Evolutionary conservation across 116 monocot genomes (phyloP).

Genomic region (Cymodocea nodosa): DNA sequence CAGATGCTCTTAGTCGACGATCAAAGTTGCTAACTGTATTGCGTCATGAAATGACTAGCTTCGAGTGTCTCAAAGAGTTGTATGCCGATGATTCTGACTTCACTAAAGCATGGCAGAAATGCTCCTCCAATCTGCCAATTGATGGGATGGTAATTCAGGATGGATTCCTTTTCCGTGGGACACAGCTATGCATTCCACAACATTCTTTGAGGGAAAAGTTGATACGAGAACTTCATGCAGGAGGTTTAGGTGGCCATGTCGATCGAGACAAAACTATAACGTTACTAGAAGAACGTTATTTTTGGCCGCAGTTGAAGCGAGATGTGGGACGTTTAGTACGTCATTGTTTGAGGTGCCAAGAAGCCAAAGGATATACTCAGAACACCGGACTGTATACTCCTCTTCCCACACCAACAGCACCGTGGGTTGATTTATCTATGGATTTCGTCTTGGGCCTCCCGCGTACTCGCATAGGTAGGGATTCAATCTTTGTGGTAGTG

Average conservation of each 20-base stretch:
- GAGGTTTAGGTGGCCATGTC: constrained; percentile 6
- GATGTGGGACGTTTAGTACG: constrained; percentile 1
- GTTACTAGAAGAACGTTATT: neutral
- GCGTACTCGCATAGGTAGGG: no score
- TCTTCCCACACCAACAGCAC: neutral
- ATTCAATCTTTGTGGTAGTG: neutral
- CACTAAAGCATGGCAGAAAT: neutral
- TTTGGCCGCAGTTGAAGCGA: constrained; percentile 2
- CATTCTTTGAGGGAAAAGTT: neutral
- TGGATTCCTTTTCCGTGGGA: neutral
- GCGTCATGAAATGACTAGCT: neutral
- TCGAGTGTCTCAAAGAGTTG: neutral
- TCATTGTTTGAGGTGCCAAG: neutral
- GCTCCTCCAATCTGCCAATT: neutral
- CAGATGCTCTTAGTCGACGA: no score
- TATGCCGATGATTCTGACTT: neutral
- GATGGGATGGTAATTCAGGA: neutral
- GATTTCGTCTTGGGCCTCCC: neutral
- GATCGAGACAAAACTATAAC: constrained; percentile 2
- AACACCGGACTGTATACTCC: constrained; percentile 1
- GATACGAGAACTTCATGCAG: neutral
- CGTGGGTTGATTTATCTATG: neutral
- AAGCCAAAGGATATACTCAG: neutral
- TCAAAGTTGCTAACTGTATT: neutral
- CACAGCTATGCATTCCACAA: neutral